Conservation (phyloP, 306 rosid genomes). For the Cucurbita pepo region DNA sequence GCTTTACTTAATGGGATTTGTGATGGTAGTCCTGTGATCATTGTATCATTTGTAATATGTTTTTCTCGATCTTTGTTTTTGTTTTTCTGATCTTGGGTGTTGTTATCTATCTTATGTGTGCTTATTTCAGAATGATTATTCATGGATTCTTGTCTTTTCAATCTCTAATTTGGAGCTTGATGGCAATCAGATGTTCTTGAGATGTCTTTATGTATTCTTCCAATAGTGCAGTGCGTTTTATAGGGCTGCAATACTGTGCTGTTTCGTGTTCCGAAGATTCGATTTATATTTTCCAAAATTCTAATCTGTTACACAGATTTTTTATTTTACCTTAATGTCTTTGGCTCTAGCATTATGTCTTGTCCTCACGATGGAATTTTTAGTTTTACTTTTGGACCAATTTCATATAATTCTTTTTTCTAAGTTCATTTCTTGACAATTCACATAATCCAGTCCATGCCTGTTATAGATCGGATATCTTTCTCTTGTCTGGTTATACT, state of each 20-base stretch:
- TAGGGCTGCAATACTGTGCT: not conserved
- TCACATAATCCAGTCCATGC: not conserved
- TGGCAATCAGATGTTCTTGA: not conserved
- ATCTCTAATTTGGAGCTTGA: not conserved
- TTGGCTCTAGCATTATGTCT: not conserved
- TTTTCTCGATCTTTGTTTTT: too few species aligned
- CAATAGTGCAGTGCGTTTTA: not conserved
- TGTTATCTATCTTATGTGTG: not conserved
- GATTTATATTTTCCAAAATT: not conserved
- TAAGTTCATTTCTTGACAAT: not conserved
- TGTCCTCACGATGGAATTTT: not conserved
- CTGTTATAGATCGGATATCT: not conserved
- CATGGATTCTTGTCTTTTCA: not conserved
- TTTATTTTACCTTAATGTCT: not conserved
- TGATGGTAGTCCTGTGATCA: not conserved
- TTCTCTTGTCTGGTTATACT: not conserved
- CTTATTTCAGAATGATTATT: not conserved
- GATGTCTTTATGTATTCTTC: not conserved
- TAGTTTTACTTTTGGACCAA: not conserved
- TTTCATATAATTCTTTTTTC: not conserved
- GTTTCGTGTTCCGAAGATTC: not conserved
- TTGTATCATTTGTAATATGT: too few species aligned
- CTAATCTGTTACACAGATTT: not conserved
- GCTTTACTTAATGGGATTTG: not conserved
- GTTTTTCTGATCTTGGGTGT: not conserved